Conservation (phyloP, 140 eudicot genomes). For the Bidens hawaiensis region DNA sequence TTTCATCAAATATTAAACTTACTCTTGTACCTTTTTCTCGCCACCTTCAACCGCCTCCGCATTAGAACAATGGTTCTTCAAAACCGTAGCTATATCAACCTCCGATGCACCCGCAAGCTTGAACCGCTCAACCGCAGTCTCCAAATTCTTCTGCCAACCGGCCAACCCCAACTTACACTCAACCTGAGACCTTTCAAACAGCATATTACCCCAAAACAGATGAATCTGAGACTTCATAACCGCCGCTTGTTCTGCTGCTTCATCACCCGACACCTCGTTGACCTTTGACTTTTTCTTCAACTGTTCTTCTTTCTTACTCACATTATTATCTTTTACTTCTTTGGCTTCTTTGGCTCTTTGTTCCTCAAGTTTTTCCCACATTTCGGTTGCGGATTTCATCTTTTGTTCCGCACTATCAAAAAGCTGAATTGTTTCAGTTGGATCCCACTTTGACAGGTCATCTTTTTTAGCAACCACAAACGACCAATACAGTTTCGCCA, state of each 20-base stretch:
- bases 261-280: constrained; percentile 62
- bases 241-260: constrained; percentile 93
- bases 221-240: constrained; percentile 97
- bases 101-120: constrained; percentile 96
- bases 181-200: constrained; percentile 89
- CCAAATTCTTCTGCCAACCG: constrained; percentile 79
- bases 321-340: constrained; percentile 64
- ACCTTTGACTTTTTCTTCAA: constrained; percentile 57
- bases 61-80: constrained; percentile 82
- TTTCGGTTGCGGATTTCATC: constrained; percentile 86
- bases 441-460: constrained; percentile 78
- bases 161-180: constrained; percentile 64
- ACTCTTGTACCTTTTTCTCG: constrained; percentile 38
- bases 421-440: constrained; percentile 65
- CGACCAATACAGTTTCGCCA: constrained; percentile 99
- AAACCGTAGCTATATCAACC: constrained; percentile 69
- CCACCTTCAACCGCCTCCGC: constrained; percentile 41
- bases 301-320: constrained; percentile 65
- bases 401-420: constrained; percentile 89
- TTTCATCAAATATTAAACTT: constrained; percentile 15
- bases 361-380: constrained; percentile 97
- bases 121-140: constrained; percentile 73
- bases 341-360: constrained; percentile 78
- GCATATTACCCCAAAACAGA: constrained; percentile 97
- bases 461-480: constrained; percentile 82